A percentile compares a stretch with the other conserved stretches of the same genome.
Evolutionary conservation across 177 flowering plant genomes (phyloP).

Genomic region (Vitis hybrid): DNA sequence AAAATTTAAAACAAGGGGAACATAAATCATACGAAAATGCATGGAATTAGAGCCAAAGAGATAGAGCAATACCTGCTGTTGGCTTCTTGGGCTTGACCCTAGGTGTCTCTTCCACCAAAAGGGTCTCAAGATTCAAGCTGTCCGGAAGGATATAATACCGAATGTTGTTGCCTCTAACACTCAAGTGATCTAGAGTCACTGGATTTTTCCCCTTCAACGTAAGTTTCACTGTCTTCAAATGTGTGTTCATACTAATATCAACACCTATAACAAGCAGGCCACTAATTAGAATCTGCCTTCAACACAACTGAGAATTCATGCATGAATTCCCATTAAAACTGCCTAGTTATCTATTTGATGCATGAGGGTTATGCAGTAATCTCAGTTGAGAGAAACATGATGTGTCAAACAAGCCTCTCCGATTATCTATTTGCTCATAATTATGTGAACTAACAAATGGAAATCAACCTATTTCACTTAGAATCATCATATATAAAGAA

Average conservation of each 20-base stretch:
- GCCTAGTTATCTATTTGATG: no score
- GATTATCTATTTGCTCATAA: no score
- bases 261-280: slow-evolving; percentile 52
- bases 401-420: no score
- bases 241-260: slow-evolving; percentile 97
- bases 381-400: no score
- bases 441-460: no score
- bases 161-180: slow-evolving; percentile 91
- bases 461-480: no score
- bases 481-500: no score
- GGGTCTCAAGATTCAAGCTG: slow-evolving; percentile 92
- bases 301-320: no score
- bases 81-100: slow-evolving; percentile 95
- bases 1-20: background rate
- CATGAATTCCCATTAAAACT: no score
- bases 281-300: background rate
- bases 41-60: background rate
- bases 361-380: no score
- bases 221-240: slow-evolving; percentile 87
- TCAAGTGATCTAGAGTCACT: slow-evolving; percentile 84
- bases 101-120: slow-evolving; percentile 92
- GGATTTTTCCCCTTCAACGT: slow-evolving; percentile 94
- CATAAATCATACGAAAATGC: background rate
- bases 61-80: slow-evolving; percentile 59
- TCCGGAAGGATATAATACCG: slow-evolving; percentile 95